Conservation (phyloP, 164 flowering plant species). For the Aristolochia fimbriata region DNA sequence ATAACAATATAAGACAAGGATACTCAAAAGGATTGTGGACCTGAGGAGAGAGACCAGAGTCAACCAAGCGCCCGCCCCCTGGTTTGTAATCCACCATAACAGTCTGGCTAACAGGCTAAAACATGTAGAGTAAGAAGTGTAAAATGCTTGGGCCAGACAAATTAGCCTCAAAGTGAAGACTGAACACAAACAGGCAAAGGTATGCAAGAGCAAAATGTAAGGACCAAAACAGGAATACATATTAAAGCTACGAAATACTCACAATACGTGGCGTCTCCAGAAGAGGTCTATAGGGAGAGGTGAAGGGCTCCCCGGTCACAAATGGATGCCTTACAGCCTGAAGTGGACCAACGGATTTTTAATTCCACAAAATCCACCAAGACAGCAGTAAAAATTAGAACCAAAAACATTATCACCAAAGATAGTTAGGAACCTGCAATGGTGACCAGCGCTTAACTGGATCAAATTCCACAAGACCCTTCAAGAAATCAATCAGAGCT, state of each 20-base stretch:
- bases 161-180: background rate
- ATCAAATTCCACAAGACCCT: conserved; percentile 95
- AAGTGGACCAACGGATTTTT: conserved; percentile 5
- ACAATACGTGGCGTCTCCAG: conserved; percentile 82
- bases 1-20: background rate
- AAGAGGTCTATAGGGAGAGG: conserved; percentile 69
- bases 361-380: too few relatives aligned
- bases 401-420: background rate
- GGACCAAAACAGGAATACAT: background rate
- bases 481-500: conserved; percentile 86
- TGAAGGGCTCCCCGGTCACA: conserved; percentile 89
- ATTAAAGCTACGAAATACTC: conserved; percentile 13
- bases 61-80: conserved; percentile 97
- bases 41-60: conserved; percentile 97
- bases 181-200: background rate
- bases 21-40: conserved; percentile 23
- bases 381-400: background rate
- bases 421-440: conserved; percentile 52
- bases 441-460: conserved; percentile 99
- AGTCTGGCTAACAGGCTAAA: conserved; percentile 75
- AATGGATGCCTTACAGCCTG: conserved; percentile 98
- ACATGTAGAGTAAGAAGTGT: conserved; percentile 6
- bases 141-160: conserved; percentile 3
- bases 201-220: background rate
- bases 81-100: conserved; percentile 85